Evolutionary conservation across 371 early-diverging fungal genomes (phyloP).

Genomic region (Mucor indicus): DNA sequence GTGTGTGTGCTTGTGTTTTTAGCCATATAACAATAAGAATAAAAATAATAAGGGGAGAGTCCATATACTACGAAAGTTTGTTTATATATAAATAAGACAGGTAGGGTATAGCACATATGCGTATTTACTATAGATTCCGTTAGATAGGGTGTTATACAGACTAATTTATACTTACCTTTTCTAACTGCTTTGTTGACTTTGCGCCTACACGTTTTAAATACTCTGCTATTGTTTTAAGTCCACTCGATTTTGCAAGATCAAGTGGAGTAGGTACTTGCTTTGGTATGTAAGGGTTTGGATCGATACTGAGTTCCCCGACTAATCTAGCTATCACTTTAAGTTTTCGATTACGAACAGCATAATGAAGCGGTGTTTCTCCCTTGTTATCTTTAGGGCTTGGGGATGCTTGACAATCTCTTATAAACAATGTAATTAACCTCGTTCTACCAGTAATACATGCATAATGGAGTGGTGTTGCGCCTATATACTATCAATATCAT

Average conservation of each 20-base stretch:
- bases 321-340: slow-evolving; percentile 23
- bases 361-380: slow-evolving; percentile 45
- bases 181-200: slow-evolving; percentile 43
- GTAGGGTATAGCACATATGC: too few species aligned
- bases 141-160: too few species aligned
- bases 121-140: too few species aligned
- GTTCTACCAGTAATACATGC: slow-evolving; percentile 36
- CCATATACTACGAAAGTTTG: too few species aligned
- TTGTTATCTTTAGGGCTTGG: slow-evolving; percentile 26
- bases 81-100: too few species aligned
- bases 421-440: slow-evolving; percentile 21
- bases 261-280: slow-evolving; percentile 38
- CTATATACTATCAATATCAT: too few species aligned
- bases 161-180: too few species aligned
- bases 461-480: slow-evolving; percentile 45
- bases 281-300: slow-evolving; percentile 32
- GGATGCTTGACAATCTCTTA: slow-evolving; percentile 18
- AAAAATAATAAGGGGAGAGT: too few species aligned
- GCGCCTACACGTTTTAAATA: slow-evolving; percentile 29
- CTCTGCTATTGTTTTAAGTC: slow-evolving; percentile 23
- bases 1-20: too few species aligned
- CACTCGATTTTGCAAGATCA: slow-evolving; percentile 35
- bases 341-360: slow-evolving; percentile 33
- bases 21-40: too few species aligned
- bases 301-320: slow-evolving; percentile 29